These are phyloP conservation scores for Pseudocercospora cruenta DNA, from an alignment of 2,329 filamentous ascomycete genomes.

Conservation along the genomic window DNA sequence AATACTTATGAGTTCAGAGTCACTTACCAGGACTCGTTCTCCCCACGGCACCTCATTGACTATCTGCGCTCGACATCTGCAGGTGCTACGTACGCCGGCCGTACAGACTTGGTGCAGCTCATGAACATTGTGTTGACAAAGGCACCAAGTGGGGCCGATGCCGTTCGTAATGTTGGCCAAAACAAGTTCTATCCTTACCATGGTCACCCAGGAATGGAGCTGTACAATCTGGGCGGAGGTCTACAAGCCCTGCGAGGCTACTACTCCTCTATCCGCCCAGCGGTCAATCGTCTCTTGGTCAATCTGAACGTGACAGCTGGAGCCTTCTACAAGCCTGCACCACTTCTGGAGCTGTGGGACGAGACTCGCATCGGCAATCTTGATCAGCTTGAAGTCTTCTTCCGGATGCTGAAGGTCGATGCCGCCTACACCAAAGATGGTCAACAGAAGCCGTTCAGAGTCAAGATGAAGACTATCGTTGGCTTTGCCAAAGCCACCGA, in stretches of 20 bases:
- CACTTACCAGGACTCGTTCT: slow-evolving; percentile 40
- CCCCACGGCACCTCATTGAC: slow-evolving; percentile 48
- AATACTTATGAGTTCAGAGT: slow-evolving; percentile 43
- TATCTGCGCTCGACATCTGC: slow-evolving; percentile 45
- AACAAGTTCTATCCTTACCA: slow-evolving; percentile 58
- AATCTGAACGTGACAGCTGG: slow-evolving; percentile 66
- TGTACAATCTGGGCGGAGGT: slow-evolving; percentile 51
- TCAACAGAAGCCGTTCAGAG: slow-evolving; percentile 27
- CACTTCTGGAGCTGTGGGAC: slow-evolving; percentile 39
- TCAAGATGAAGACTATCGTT: slow-evolving; percentile 50
- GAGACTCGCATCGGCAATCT: slow-evolving; percentile 32
- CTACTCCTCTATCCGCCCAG: slow-evolving; percentile 63
- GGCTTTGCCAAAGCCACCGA: slow-evolving; percentile 46
- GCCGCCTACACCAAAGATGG: slow-evolving; percentile 32
- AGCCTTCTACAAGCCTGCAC: slow-evolving; percentile 57
- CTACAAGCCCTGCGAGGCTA: slow-evolving; percentile 64
- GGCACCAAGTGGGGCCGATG: slow-evolving; percentile 46
- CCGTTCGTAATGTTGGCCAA: slow-evolving; percentile 52
- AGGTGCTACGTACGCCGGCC: slow-evolving; percentile 45
- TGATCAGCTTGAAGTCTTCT: slow-evolving; percentile 31
- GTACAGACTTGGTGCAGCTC: slow-evolving; percentile 58
- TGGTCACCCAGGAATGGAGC: slow-evolving; percentile 38
- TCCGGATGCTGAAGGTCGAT: slow-evolving; percentile 37
- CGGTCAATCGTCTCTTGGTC: slow-evolving; percentile 60
- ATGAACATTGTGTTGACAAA: slow-evolving; percentile 62